Evolutionary conservation across 306 rosid species (phyloP).

Genomic region (Pyrus bretschneideri): DNA sequence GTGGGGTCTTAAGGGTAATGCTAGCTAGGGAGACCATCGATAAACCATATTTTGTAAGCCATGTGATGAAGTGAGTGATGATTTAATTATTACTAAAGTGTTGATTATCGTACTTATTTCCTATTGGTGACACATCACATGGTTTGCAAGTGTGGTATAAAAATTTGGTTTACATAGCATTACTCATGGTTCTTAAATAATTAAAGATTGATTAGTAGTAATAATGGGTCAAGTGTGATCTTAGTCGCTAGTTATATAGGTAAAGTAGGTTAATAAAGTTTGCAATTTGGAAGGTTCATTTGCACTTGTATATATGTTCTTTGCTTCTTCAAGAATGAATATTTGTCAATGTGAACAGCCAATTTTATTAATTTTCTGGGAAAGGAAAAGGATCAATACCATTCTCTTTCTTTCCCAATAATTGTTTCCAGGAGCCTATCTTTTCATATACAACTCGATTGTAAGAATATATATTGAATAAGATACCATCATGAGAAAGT

Average conservation of each 20-base stretch:
- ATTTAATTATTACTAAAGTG: too few relatives aligned
- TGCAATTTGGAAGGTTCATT: constrained; percentile 1
- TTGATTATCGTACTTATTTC: too few relatives aligned
- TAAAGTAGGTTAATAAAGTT: not conserved
- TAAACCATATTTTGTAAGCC: too few relatives aligned
- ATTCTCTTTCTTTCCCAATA: not conserved
- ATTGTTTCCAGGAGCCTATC: not conserved
- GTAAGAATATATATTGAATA: not conserved
- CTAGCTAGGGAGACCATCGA: too few relatives aligned
- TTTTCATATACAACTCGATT: not conserved
- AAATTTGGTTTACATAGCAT: too few relatives aligned
- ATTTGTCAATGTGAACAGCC: not conserved
- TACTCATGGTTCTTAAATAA: not conserved
- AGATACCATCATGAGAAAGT: not conserved
- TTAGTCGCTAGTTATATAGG: not conserved
- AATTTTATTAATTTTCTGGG: not conserved
- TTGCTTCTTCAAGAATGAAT: not conserved
- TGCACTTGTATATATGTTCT: not conserved
- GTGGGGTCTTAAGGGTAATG: not conserved
- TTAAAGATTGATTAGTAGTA: not conserved
- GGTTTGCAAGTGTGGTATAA: too few relatives aligned
- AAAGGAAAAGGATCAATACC: not conserved
- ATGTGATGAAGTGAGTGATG: too few relatives aligned
- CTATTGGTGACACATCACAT: too few relatives aligned
- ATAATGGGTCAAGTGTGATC: not conserved